Percentiles rank a stretch among this genome's conserved stretches.
Evolutionary conservation across 2,329 filamentous ascomycete species (phyloP).

Genomic region (Onygena corvina): DNA sequence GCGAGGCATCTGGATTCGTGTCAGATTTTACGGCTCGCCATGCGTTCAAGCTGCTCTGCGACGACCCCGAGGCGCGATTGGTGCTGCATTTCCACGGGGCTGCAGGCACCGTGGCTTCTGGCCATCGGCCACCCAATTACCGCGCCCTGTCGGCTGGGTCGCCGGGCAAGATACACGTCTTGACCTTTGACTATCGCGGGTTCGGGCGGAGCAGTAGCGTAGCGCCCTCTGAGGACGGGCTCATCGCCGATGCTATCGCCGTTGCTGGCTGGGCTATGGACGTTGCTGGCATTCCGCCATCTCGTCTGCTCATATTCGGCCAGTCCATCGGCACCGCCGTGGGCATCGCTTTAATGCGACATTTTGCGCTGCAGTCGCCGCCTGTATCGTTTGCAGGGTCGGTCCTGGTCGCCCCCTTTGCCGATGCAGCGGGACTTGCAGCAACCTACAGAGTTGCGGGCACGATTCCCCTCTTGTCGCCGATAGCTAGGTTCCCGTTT

Average conservation of each 20-base stretch:
- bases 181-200: constrained; percentile 52
- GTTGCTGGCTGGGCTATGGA: constrained; percentile 45
- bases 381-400: constrained; percentile 43
- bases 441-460: constrained; percentile 48
- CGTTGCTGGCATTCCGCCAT: constrained; percentile 41
- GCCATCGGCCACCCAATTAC: constrained; percentile 45
- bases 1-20: constrained; percentile 29
- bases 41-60: constrained; percentile 35
- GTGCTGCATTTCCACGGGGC: constrained; percentile 46
- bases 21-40: constrained; percentile 27
- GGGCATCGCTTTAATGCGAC: constrained; percentile 34
- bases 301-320: constrained; percentile 46
- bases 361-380: constrained; percentile 32
- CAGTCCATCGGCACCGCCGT: constrained; percentile 50
- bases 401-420: constrained; percentile 47
- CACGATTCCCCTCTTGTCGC: constrained; percentile 43
- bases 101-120: constrained; percentile 45
- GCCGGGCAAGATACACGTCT: constrained; percentile 43
- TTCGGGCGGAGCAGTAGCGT: constrained; percentile 45
- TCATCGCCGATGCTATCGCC: constrained; percentile 43
- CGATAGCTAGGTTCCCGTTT: constrained; percentile 38
- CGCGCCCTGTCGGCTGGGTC: constrained; percentile 42
- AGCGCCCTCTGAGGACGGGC: constrained; percentile 43
- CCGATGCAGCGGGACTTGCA: constrained; percentile 42
- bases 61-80: constrained; percentile 36